A percentile compares a stretch with the other conserved stretches of the same genome.
phyloP scores from a whole-genome alignment of 1,284 basidiomycete genomes.

The Ganoderma boninense region DNA sequence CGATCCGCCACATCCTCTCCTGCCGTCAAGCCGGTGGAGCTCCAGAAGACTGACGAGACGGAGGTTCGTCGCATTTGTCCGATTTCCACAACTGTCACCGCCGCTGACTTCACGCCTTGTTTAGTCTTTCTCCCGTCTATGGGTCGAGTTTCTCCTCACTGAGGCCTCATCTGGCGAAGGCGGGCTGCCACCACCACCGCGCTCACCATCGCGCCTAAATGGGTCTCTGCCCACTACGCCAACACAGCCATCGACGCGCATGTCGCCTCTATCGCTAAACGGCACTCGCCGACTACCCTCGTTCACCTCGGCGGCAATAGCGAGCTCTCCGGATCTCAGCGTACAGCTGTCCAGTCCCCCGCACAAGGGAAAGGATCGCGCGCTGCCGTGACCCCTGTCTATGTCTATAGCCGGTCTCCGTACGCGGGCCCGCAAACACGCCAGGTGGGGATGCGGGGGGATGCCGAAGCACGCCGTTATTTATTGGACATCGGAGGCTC shows the following conservation, averaged over 20 bases:
- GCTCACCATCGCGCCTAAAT: constrained; percentile 45
- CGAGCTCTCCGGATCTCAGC: constrained; percentile 60
- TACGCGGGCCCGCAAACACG: background rate
- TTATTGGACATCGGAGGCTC: background rate
- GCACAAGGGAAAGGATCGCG: constrained; percentile 41
- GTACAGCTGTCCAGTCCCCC: constrained; percentile 49
- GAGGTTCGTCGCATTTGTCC: constrained; percentile 58
- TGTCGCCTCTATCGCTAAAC: constrained; percentile 47
- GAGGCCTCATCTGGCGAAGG: constrained; percentile 75
- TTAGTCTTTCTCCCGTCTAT: constrained; percentile 84
- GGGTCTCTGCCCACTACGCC: constrained; percentile 61
- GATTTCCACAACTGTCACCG: background rate
- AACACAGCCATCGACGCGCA: constrained; percentile 41
- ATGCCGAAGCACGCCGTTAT: background rate
- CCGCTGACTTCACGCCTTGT: background rate
- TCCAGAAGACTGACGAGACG: constrained; percentile 80
- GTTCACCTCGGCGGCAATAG: constrained; percentile 52
- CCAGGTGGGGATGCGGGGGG: background rate
- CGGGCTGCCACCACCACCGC: constrained; percentile 42
- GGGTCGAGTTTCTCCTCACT: constrained; percentile 95
- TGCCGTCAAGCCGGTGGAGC: constrained; percentile 58
- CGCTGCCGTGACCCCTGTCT: constrained; percentile 16
- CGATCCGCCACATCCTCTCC: constrained; percentile 53
- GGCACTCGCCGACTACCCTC: constrained; percentile 57
- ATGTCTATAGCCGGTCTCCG: background rate